Evolutionary conservation across 495 filamentous ascomycete genomes (phyloP).

Genomic region (Neurospora discreta): DNA sequence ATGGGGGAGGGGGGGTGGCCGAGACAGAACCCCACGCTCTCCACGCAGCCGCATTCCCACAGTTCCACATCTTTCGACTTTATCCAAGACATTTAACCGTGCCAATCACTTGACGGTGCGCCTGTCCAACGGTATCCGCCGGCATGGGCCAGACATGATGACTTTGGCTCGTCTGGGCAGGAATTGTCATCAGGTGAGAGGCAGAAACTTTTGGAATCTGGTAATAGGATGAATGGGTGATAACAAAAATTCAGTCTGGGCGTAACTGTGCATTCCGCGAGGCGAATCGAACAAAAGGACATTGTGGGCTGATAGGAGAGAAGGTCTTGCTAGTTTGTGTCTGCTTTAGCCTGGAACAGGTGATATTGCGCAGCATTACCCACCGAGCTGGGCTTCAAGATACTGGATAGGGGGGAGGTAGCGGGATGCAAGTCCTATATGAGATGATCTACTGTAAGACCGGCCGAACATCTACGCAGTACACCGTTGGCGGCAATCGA

Average conservation of each 20-base stretch:
- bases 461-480: too few species aligned
- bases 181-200: constrained; percentile 21
- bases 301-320: constrained; percentile 6
- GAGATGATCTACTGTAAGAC: not conserved
- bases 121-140: constrained; percentile 16
- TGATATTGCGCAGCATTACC: not conserved
- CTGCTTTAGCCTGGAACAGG: not conserved
- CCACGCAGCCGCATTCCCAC: not conserved
- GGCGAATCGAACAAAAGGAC: not conserved
- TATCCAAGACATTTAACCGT: constrained; percentile 26
- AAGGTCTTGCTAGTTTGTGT: not conserved
- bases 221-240: not conserved
- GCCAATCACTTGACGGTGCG: constrained; percentile 17
- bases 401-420: too few species aligned
- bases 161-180: not conserved
- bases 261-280: not conserved
- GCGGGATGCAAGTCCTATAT: too few species aligned
- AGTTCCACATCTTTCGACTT: constrained; percentile 5
- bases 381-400: not conserved
- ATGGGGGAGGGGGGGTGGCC: not conserved
- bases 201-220: constrained; percentile 15
- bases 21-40: constrained; percentile 7
- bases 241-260: not conserved
- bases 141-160: constrained; percentile 3
- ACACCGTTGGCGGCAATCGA: too few species aligned